Percentiles rank a stretch among this genome's conserved stretches.
Conservation (phyloP, 257 asterid species). For the Catharanthus roseus region DNA sequence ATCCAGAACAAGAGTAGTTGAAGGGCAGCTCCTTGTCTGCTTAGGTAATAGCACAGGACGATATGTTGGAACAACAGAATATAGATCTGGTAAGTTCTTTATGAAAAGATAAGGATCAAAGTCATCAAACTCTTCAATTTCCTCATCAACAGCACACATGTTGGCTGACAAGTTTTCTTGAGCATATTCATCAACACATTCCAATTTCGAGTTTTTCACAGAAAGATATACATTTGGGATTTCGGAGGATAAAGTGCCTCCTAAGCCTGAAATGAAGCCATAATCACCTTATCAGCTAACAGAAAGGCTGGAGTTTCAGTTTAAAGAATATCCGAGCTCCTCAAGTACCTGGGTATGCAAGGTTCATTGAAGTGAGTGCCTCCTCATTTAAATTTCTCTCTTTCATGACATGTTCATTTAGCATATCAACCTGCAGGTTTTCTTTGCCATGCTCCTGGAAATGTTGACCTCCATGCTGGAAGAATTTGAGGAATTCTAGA, state of each 20-base stretch:
- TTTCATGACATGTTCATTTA: constrained; percentile 23
- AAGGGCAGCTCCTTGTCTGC: constrained; percentile 94
- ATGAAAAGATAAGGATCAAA: constrained; percentile 89
- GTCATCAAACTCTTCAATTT: constrained; percentile 75
- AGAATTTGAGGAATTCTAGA: constrained; percentile 52
- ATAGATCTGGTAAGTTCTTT: constrained; percentile 78
- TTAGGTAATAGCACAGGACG: constrained; percentile 82
- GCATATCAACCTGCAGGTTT: constrained; percentile 39
- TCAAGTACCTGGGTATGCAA: constrained; percentile 24
- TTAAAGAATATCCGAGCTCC: neutral
- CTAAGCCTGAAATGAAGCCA: constrained; percentile 38
- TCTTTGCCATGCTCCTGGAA: constrained; percentile 46
- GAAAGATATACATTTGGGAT: constrained; percentile 64
- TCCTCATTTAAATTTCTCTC: constrained; percentile 16
- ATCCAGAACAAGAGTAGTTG: constrained; percentile 87
- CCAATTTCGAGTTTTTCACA: constrained; percentile 62
- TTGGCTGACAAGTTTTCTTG: constrained; percentile 63
- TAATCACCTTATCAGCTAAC: constrained; percentile 14
- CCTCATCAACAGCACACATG: constrained; percentile 58
- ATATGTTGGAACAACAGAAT: constrained; percentile 73
- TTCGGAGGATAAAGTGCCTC: constrained; percentile 55
- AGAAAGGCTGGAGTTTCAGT: constrained; percentile 11
- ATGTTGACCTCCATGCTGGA: constrained; percentile 52
- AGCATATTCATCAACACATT: constrained; percentile 74
- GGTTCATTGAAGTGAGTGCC: constrained; percentile 7